A percentile compares a stretch with the other conserved stretches of the same genome.
Conservation (phyloP, 2,329 filamentous ascomycete genomes). For the Epichloe sp. region DNA sequence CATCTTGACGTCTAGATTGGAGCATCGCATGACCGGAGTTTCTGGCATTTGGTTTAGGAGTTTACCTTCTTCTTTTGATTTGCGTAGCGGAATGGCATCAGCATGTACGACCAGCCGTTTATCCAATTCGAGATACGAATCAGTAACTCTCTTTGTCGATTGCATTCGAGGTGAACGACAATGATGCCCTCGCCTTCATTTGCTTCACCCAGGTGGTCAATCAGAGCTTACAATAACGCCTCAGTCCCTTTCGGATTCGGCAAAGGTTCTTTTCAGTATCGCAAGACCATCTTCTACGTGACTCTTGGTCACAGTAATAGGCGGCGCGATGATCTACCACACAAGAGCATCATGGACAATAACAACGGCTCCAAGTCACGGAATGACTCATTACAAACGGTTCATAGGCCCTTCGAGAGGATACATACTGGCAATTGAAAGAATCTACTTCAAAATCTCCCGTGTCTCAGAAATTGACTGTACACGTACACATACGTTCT, state of each 20-base stretch:
- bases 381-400: too few relatives aligned
- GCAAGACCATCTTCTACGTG: too few relatives aligned
- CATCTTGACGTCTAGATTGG: not conserved
- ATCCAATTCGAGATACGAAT: not conserved
- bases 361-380: too few relatives aligned
- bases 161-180: not conserved
- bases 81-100: not conserved
- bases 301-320: too few relatives aligned
- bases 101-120: not conserved
- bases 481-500: slow-evolving; percentile 4
- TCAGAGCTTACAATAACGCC: too few relatives aligned
- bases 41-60: not conserved
- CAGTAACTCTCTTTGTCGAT: not conserved
- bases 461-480: not conserved
- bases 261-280: too few relatives aligned
- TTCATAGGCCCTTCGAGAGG: slow-evolving; percentile 24
- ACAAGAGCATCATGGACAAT: too few relatives aligned
- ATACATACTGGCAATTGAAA: not conserved
- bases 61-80: not conserved
- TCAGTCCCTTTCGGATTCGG: too few relatives aligned
- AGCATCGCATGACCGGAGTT: not conserved
- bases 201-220: too few relatives aligned
- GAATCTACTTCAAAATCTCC: not conserved
- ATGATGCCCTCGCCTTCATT: too few relatives aligned
- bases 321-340: too few relatives aligned